Conservation (phyloP, 805 yeast species). For the Suhomyces tanzawaensis region DNA sequence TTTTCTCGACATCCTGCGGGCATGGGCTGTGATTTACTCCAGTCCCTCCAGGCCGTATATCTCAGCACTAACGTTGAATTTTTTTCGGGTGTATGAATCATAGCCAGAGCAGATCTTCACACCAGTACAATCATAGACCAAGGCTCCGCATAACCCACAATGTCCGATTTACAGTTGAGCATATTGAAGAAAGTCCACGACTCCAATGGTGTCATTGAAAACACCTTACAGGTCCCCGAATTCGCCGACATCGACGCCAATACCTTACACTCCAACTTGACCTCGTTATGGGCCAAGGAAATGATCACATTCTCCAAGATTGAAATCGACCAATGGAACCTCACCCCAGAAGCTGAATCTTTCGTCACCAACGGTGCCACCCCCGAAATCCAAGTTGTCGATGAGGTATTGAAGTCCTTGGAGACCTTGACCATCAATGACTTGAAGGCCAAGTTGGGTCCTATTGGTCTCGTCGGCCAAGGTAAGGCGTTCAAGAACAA, state of each 20-base stretch:
- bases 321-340: constrained; percentile 72
- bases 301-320: constrained; percentile 73
- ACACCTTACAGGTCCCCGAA: constrained; percentile 54
- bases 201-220: constrained; percentile 53
- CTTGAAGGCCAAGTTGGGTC: constrained; percentile 68
- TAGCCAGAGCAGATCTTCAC: background rate
- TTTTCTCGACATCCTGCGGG: background rate
- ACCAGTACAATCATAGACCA: background rate
- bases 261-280: constrained; percentile 75
- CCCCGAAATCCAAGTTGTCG: constrained; percentile 80
- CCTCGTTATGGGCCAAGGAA: constrained; percentile 78
- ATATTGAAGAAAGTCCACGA: constrained; percentile 63
- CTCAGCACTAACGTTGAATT: constrained; percentile 5
- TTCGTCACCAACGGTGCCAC: constrained; percentile 73
- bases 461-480: constrained; percentile 88
- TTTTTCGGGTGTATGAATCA: constrained; percentile 6
- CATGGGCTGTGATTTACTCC: background rate
- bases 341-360: constrained; percentile 80
- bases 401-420: constrained; percentile 67
- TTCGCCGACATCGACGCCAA: constrained; percentile 68
- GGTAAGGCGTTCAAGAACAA: constrained; percentile 97
- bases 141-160: constrained; percentile 17
- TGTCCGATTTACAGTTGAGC: constrained; percentile 67
- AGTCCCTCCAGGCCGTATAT: background rate
- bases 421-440: constrained; percentile 84